These are phyloP conservation scores for Cyclotella atomus DNA, from an alignment of 108 stramenopile genomes.

Conservation along the genomic window DNA sequence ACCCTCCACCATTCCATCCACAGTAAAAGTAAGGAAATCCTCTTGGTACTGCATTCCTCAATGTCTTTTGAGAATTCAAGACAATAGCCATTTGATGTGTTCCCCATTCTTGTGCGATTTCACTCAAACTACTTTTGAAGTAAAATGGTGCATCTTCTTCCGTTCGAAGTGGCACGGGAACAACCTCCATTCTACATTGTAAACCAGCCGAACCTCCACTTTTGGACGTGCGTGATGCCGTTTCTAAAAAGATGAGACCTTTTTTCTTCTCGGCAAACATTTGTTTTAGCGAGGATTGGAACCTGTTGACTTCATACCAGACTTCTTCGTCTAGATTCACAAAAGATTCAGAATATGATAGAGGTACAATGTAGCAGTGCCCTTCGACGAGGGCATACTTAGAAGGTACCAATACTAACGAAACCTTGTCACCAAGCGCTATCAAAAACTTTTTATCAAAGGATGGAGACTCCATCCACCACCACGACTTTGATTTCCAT, in stretches of 20 bases:
- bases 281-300: constrained; percentile 59
- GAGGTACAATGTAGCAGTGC: constrained; percentile 44
- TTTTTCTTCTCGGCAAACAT: constrained; percentile 61
- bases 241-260: constrained; percentile 69
- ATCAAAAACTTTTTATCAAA: constrained; percentile 71
- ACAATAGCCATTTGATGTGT: constrained; percentile 64
- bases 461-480: constrained; percentile 76
- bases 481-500: constrained; percentile 65
- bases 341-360: constrained; percentile 61
- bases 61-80: constrained; percentile 54
- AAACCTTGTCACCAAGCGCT: constrained; percentile 69
- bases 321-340: constrained; percentile 64
- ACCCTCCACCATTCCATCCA: constrained; percentile 70
- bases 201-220: constrained; percentile 30
- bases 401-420: constrained; percentile 69
- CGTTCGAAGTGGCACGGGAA: constrained; percentile 58
- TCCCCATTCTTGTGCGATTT: constrained; percentile 84
- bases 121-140: constrained; percentile 69
- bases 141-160: constrained; percentile 74
- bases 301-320: constrained; percentile 70
- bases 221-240: constrained; percentile 56
- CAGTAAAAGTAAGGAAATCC: constrained; percentile 79
- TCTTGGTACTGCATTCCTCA: constrained; percentile 67
- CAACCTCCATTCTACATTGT: constrained; percentile 76
- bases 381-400: constrained; percentile 44